phyloP scores from a whole-genome alignment of 805 yeast genomes.

The Saccharomycopsis capsularis region DNA sequence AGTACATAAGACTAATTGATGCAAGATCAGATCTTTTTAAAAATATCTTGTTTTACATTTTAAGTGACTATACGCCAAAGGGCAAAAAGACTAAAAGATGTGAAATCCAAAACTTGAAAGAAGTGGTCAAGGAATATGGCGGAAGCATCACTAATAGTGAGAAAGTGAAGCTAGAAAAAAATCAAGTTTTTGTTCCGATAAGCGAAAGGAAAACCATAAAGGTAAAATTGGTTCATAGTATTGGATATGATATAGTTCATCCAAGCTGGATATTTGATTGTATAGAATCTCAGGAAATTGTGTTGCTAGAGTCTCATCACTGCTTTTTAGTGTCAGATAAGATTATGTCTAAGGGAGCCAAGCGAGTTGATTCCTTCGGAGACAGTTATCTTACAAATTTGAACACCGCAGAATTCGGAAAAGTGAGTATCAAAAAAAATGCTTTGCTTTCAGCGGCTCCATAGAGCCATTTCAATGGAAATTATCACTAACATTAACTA shows the following conservation, averaged over 20 bases:
- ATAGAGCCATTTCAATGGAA: no score
- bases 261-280: slow-evolving; percentile 76
- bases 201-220: slow-evolving; percentile 36
- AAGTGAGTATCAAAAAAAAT: background rate
- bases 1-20: slow-evolving; percentile 21
- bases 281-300: slow-evolving; percentile 33
- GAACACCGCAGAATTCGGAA: background rate
- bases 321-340: slow-evolving; percentile 37
- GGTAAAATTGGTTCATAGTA: slow-evolving; percentile 32
- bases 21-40: slow-evolving; percentile 35
- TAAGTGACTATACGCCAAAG: slow-evolving; percentile 41
- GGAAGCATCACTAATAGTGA: slow-evolving; percentile 39
- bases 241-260: slow-evolving; percentile 53
- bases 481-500: background rate
- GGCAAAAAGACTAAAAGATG: slow-evolving; percentile 25
- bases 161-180: slow-evolving; percentile 21
- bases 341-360: slow-evolving; percentile 25
- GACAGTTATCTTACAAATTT: slow-evolving; percentile 42
- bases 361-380: slow-evolving; percentile 51
- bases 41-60: slow-evolving; percentile 41
- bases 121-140: slow-evolving; percentile 40
- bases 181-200: slow-evolving; percentile 28
- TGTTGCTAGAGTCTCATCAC: slow-evolving; percentile 58
- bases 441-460: background rate
- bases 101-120: slow-evolving; percentile 32